Evolutionary conservation across 2,329 filamentous ascomycete genomes (phyloP).

Genomic region (Daldinia sp.): DNA sequence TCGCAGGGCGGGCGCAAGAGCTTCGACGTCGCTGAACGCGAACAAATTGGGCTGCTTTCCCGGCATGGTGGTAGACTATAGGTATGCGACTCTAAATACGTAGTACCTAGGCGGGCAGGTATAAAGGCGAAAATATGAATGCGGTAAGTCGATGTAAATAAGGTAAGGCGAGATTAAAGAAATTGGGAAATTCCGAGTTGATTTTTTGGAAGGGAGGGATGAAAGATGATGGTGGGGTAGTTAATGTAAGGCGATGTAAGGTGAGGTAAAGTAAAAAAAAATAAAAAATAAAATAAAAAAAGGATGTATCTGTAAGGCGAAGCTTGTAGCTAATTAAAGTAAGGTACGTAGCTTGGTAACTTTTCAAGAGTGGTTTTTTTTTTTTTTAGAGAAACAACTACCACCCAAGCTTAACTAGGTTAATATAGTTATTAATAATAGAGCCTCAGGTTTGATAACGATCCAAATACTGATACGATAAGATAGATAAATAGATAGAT

Average conservation of each 20-base stretch:
- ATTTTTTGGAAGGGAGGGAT: constrained; percentile 25
- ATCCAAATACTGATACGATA: not conserved
- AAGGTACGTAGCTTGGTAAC: too few relatives aligned
- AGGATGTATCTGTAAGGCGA: too few relatives aligned
- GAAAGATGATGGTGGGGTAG: constrained; percentile 21
- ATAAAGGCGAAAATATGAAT: constrained; percentile 14
- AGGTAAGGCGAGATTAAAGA: not conserved
- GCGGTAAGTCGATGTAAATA: not conserved
- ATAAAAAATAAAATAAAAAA: too few relatives aligned
- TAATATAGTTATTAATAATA: not conserved
- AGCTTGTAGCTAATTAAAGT: too few relatives aligned
- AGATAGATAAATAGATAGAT: not conserved
- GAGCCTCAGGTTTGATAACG: not conserved
- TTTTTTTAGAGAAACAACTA: constrained; percentile 11
- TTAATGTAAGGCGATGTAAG: not conserved
- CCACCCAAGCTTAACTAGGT: not conserved
- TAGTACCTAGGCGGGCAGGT: constrained; percentile 5
- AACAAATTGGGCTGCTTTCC: constrained; percentile 76
- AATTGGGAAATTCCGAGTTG: constrained; percentile 8
- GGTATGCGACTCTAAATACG: constrained; percentile 2
- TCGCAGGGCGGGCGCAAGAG: constrained; percentile 80
- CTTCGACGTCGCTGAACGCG: constrained; percentile 74
- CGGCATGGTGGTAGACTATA: constrained; percentile 51
- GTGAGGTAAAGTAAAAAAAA: too few relatives aligned
- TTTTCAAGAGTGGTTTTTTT: constrained; percentile 33